Evolutionary conservation across 225 moss, liverwort and hornwort species (phyloP).

Genomic region (Pleurozium schreberi): DNA sequence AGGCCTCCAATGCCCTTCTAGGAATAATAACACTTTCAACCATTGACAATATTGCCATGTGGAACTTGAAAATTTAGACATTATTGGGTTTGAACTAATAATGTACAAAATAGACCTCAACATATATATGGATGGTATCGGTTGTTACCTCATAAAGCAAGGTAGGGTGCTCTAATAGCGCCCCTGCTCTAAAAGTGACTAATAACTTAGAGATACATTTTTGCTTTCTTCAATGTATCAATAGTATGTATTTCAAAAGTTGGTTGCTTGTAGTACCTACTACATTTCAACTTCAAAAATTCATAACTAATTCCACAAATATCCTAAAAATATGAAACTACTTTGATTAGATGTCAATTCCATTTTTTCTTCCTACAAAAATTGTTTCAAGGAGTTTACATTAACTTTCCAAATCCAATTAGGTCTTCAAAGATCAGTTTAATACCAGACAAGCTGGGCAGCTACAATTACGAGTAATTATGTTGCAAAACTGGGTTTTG

Average conservation of each 20-base stretch:
- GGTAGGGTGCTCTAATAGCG: accelerated
- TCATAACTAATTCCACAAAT: not conserved
- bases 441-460: not conserved
- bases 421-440: too few species aligned
- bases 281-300: not conserved
- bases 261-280: accelerated
- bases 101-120: accelerated
- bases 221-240: not conserved
- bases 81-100: not conserved
- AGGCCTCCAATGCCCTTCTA: too few species aligned
- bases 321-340: not conserved
- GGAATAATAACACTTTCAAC: not conserved
- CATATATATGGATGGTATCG: not conserved
- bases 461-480: not conserved
- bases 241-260: not conserved
- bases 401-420: too few species aligned
- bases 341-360: not conserved
- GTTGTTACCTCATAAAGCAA: not conserved
- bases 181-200: not conserved
- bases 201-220: not conserved
- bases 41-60: not conserved
- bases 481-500: not conserved
- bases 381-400: too few species aligned
- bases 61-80: not conserved
- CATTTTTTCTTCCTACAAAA: not conserved